A percentile compares a stretch with the other conserved stretches of the same genome.
These are phyloP conservation scores for Rutidosis leptorrhynchoides DNA, from an alignment of 129 eudicot genomes.

Conservation along the genomic window DNA sequence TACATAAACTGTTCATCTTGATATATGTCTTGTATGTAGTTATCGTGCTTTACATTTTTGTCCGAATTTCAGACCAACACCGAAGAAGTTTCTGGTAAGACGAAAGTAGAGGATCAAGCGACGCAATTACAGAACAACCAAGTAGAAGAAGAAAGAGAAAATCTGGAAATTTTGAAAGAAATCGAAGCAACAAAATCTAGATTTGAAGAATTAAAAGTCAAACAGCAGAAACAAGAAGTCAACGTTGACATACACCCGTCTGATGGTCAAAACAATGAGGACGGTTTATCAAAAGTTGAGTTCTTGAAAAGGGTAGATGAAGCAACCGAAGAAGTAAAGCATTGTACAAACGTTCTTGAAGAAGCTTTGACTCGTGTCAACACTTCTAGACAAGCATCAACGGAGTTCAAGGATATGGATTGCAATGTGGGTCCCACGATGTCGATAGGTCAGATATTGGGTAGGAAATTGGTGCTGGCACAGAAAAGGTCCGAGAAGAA, in stretches of 20 bases:
- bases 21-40: neutral
- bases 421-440: constrained; percentile 52
- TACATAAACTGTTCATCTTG: neutral
- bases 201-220: constrained; percentile 20
- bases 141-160: constrained; percentile 7
- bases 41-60: neutral
- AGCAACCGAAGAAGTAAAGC: constrained; percentile 66
- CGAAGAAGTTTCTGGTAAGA: neutral
- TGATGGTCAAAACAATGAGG: constrained; percentile 29
- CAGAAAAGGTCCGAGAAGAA: constrained; percentile 45
- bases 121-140: constrained; percentile 1
- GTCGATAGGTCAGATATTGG: constrained; percentile 88
- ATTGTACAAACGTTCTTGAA: constrained; percentile 58
- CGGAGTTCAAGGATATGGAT: constrained; percentile 21
- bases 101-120: neutral
- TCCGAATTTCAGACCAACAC: neutral
- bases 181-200: constrained; percentile 22
- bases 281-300: constrained; percentile 45
- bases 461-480: constrained; percentile 67
- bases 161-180: constrained; percentile 22
- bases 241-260: constrained; percentile 8
- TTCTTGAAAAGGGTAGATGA: constrained; percentile 65
- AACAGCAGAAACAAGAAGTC: constrained; percentile 20
- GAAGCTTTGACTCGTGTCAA: constrained; percentile 65
- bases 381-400: constrained; percentile 42